Percentiles rank a stretch among this genome's conserved stretches.
These are phyloP conservation scores for Aspergillus intermedius DNA, from an alignment of 2,329 filamentous ascomycete genomes.

Conservation along the genomic window DNA sequence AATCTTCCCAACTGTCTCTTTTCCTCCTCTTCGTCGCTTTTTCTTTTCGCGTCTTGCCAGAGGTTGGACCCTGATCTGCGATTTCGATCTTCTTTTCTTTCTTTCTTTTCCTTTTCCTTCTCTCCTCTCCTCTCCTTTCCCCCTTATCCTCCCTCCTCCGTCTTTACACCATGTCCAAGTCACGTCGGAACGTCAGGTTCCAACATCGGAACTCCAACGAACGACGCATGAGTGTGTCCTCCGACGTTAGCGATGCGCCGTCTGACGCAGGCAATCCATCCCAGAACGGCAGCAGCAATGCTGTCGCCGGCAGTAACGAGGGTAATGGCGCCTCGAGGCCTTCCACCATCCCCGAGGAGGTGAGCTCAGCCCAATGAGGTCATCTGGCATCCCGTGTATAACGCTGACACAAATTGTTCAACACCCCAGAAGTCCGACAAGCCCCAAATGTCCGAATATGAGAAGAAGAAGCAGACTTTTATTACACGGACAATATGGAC, in stretches of 20 bases:
- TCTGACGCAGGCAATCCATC: slow-evolving; percentile 48
- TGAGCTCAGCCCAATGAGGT: slow-evolving; percentile 6
- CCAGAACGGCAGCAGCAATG: slow-evolving; percentile 30
- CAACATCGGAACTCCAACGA: slow-evolving; percentile 47
- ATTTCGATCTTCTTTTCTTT: slow-evolving; percentile 1
- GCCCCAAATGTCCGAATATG: slow-evolving; percentile 63
- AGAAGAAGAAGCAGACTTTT: slow-evolving; percentile 99
- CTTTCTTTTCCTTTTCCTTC: slow-evolving; percentile 4
- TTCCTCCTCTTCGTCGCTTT: slow-evolving; percentile 11
- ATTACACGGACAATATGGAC: slow-evolving; percentile 96
- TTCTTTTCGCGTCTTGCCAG: slow-evolving; percentile 24
- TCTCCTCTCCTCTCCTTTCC: not conserved
- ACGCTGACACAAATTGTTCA: slow-evolving; percentile 1
- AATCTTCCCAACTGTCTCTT: slow-evolving; percentile 1
- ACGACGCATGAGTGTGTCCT: slow-evolving; percentile 47
- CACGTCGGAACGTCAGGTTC: slow-evolving; percentile 57
- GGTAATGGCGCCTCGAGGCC: slow-evolving; percentile 19
- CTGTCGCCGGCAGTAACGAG: not conserved
- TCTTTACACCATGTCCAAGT: slow-evolving; percentile 42
- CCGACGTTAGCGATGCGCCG: slow-evolving; percentile 48
- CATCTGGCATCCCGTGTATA: slow-evolving; percentile 3
- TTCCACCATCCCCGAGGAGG: slow-evolving; percentile 31
- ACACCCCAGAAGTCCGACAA: slow-evolving; percentile 22
- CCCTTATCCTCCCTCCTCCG: slow-evolving; percentile 11
- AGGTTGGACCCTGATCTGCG: slow-evolving; percentile 17